Conservation (phyloP, 129 eudicot genomes). For the Flaveria linearis region DNA sequence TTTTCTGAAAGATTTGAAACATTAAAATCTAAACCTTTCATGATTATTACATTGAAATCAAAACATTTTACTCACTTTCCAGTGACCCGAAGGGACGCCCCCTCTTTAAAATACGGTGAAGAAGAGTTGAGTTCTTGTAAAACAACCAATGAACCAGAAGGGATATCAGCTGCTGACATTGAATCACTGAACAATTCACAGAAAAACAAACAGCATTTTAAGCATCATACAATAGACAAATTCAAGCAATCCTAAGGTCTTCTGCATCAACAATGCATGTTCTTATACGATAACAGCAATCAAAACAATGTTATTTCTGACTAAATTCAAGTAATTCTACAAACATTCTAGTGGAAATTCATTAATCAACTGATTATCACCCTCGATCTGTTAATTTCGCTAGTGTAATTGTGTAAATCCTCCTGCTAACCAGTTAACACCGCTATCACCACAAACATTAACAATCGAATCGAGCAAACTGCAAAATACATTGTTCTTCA, state of each 20-base stretch:
- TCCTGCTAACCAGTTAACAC: neutral
- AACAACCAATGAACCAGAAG: conserved; percentile 69
- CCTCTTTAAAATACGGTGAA: conserved; percentile 66
- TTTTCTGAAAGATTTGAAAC: neutral
- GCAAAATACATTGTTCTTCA: neutral
- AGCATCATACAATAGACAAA: conserved; percentile 13
- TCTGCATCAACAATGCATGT: neutral
- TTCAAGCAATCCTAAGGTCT: conserved; percentile 2
- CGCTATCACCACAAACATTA: neutral
- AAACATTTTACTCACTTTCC: conserved; percentile 71
- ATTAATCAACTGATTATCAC: neutral
- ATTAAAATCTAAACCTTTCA: neutral
- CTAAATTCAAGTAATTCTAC: neutral
- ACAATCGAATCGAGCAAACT: neutral
- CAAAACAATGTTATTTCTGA: neutral
- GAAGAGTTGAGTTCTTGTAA: conserved; percentile 64
- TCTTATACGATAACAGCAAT: neutral
- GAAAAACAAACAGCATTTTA: neutral
- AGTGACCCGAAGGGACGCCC: conserved; percentile 77
- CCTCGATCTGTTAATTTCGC: neutral
- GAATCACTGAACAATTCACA: conserved; percentile 20
- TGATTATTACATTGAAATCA: neutral
- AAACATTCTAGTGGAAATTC: neutral
- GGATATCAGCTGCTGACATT: conserved; percentile 60
- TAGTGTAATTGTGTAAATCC: too few relatives aligned